Base-by-base conservation (phyloP, 2,329 filamentous ascomycete genomes). In the Pseudocercospora musae region DNA sequence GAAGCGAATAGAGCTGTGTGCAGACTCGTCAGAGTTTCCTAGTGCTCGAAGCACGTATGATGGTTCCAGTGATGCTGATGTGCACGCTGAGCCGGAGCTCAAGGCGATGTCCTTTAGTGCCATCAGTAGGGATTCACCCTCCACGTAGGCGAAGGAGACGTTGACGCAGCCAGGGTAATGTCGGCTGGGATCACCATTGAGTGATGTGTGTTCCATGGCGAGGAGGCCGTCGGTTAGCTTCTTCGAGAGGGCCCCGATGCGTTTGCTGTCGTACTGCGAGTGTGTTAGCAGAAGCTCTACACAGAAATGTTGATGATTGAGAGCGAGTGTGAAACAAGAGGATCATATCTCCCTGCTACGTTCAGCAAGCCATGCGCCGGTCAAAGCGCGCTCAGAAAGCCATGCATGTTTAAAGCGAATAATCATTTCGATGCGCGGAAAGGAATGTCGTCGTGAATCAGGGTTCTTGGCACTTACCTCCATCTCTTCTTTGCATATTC, bases 151-250 rank as follows among this genome's bases (percentile, higher is more conserved):
- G 74, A 99, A 99, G 0, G 95, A 99, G 10, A 99, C 90, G 77
- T 99, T 99, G 65, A 99, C 94, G 71, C 95, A 99, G 66, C 95
- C 95, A 1, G 95, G 92, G 76, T 99, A 99, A 77, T 96, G 96
- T 57, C 86, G 84, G 4, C 89, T 78, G 1, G 88, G 84, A 70
- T 95, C 92, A 56, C 95, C 95, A 73, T 99, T 99, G 70, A 96
- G 88, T 8, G 84, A 86, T 1, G 95, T 96, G 78, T 99, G 95
- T 76, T 98, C 95, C 81, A 99, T 85, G 5, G 91, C 78, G 20
- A 99, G 82, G 2, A 99, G 87, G 2, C 92, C 93, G 18, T 90
- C 87, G 44, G 91, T 83, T 25, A 99, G 84, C 58, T 90, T 88
- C 74, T 96, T 90, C 10, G 95, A 97, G 8, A 99, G 85, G 25